Base-by-base conservation (phyloP, 2,329 filamentous ascomycete species). In the Colletotrichum sp. region DNA sequence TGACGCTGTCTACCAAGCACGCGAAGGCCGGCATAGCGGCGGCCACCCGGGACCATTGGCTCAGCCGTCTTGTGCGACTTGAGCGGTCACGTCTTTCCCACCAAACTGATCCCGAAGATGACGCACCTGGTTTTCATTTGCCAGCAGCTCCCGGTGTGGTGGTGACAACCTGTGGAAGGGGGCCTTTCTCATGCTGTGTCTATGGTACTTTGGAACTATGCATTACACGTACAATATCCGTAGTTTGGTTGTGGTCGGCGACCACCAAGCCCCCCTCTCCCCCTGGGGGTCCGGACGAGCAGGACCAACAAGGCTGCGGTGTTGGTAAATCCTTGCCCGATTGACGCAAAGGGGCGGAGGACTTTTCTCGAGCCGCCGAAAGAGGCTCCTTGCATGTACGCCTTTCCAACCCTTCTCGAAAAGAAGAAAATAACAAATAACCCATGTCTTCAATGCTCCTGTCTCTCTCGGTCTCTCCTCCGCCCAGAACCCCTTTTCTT, bases 351-450 rank as follows among this genome's bases (percentile, higher is more conserved):
- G 60, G 68, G 49, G 30, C 9, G 39, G 18, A n/a, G 39, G 39
- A 49, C 39, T 49, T 49, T 28, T 55, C 32, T 55, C 18, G 28
- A 34, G 34, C 66, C 28, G 62, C 72, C 52, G 26, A 68, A 59
- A 75, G 39, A 64, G 69, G 69, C 21, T 44, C 32, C 64, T 39
- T 72, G 73, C 73, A 72, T 72, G 63, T 52, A 30, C 24, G 57
- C 39, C 49, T 60, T 63, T 68, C 73, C 69, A 68, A 63, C 55
- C 55, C 39, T 32, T 39, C 21, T 24, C 8, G n/a, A 26, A 18
- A 59, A 59, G 55, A 59, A 59, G 18, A 62, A 62, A 62, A 34
- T n/a, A 32, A 36, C n/a, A 62, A 62, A n/a, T 5, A 62, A 28
- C 59, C 59, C 55, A 21, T 18, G 24, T 49, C 67, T 28, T 30